Base-by-base conservation (phyloP, 2,329 filamentous ascomycete species). In the Xylariaceae sp. region DNA sequence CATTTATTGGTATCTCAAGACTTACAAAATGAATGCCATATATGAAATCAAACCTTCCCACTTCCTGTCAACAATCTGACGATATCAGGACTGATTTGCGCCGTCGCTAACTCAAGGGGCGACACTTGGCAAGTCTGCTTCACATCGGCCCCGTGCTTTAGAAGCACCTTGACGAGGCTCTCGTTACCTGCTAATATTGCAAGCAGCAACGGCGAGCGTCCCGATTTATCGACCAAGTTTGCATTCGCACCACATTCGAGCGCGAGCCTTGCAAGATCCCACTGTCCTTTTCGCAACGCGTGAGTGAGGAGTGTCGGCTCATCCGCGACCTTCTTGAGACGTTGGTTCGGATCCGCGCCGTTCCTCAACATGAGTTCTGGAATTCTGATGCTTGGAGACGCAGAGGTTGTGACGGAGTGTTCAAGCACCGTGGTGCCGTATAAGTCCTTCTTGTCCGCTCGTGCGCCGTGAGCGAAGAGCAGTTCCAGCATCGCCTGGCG, bases 341-440 rank as follows among this genome's bases (percentile, higher is more conserved):
- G 14, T 63, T 80, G 77, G 67, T 87, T 87, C 43, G 83, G 80
- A 57, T 87, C 81, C 1, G 81, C 84, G 6, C 84, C 83, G 51
- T 77, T 74, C 11, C 75, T 75, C 6, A 87, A 73, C 6, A 87
- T 72, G 67, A 83, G 71, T 62, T 82, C 75, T 19, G 86, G 72
- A 46, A 85, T 80, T 33, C 80, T 76, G 0, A 76, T 74, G 83
- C 76, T 38, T 84, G 0, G 83, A 82, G 0, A 78, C 72, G 61
- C 86, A 86, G 42, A 81, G 75, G 57, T 86, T 80, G 0, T 82
- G 83, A 14, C 75, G 1, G 76, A 82, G 52, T 82, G 76, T 46
- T 79, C 74, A 52, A 57, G 31, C 43, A 35, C 18, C 31, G n/a
- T 31, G 27, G 11, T 15, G 6, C 31, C 11, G 31, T 10, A 33